Conservation (phyloP, 1,139 yeast genomes). For the Chernovozyma aurita region DNA sequence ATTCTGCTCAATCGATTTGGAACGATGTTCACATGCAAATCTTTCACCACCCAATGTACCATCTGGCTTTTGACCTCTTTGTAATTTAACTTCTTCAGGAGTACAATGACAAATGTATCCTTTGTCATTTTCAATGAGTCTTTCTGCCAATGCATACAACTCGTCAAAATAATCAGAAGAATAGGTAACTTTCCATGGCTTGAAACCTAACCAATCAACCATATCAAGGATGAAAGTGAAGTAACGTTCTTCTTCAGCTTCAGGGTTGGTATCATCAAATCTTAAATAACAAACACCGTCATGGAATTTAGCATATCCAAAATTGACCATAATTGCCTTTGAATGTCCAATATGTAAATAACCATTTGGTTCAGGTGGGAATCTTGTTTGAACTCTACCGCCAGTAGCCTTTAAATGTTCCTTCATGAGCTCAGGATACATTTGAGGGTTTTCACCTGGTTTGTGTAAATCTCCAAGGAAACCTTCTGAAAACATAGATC, state of each 20-base stretch:
- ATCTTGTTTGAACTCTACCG: conserved; percentile 86
- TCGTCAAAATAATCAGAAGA: conserved; percentile 93
- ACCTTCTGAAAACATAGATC: conserved; percentile 94
- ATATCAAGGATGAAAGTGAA: conserved; percentile 80
- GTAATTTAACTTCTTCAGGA: conserved; percentile 81
- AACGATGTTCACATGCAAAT: conserved; percentile 74
- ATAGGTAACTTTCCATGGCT: conserved; percentile 90
- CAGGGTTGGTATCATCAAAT: conserved; percentile 97
- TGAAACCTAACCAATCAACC: conserved; percentile 89
- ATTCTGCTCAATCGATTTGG: conserved; percentile 65
- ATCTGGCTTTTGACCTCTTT: conserved; percentile 86
- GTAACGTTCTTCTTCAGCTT: conserved; percentile 92
- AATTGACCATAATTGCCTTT: conserved; percentile 94
- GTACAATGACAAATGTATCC: conserved; percentile 96
- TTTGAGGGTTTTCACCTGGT: conserved; percentile 93
- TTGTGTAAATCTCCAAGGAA: conserved; percentile 93
- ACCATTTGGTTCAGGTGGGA: conserved; percentile 99
- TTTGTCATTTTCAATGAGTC: conserved; percentile 59
- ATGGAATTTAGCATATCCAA: conserved; percentile 85
- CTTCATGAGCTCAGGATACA: conserved; percentile 75
- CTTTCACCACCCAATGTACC: conserved; percentile 94
- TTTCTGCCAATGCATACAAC: conserved; percentile 83
- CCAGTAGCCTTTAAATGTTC: conserved; percentile 73
- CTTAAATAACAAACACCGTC: conserved; percentile 87
- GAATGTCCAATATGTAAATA: conserved; percentile 96